Percentiles rank a stretch among this genome's conserved stretches.
Evolutionary conservation across 495 filamentous ascomycete genomes (phyloP).

Genomic region (Entonaema liquescens): DNA sequence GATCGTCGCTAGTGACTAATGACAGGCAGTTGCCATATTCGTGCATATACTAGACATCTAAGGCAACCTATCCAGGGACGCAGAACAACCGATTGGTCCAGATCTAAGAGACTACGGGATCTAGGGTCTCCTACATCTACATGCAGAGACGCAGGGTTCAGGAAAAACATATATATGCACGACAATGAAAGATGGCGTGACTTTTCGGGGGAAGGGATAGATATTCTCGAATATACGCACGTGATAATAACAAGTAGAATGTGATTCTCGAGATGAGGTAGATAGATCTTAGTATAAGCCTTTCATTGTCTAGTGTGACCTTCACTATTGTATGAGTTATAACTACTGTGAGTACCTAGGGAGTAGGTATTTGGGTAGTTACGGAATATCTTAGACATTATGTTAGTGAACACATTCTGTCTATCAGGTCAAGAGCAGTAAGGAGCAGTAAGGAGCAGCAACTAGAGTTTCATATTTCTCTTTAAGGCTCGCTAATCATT

Average conservation of each 20-base stretch:
- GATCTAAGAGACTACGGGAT: not conserved
- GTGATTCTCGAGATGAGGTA: not conserved
- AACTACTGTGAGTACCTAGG: too few species aligned
- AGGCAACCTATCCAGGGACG: not conserved
- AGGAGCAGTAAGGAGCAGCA: too few species aligned
- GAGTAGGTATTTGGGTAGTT: too few species aligned
- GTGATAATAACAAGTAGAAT: not conserved
- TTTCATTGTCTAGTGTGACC: not conserved
- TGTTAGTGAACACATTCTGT: not conserved
- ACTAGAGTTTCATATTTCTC: not conserved
- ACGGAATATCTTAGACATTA: not conserved
- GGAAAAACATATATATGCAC: not conserved
- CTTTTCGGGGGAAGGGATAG: not conserved
- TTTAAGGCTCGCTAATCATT: not conserved
- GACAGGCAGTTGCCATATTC: not conserved
- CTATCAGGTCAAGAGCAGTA: too few species aligned
- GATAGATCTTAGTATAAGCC: not conserved
- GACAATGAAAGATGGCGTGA: not conserved
- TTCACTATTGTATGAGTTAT: not conserved
- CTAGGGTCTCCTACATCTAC: not conserved
- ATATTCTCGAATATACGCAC: not conserved
- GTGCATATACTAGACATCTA: not conserved
- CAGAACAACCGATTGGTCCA: not conserved
- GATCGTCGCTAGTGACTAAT: not conserved
- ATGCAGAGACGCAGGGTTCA: not conserved